A percentile compares a stretch with the other conserved stretches of the same genome.
Conservation (phyloP, 345 rosid species). For the Excoecaria agallocha region DNA sequence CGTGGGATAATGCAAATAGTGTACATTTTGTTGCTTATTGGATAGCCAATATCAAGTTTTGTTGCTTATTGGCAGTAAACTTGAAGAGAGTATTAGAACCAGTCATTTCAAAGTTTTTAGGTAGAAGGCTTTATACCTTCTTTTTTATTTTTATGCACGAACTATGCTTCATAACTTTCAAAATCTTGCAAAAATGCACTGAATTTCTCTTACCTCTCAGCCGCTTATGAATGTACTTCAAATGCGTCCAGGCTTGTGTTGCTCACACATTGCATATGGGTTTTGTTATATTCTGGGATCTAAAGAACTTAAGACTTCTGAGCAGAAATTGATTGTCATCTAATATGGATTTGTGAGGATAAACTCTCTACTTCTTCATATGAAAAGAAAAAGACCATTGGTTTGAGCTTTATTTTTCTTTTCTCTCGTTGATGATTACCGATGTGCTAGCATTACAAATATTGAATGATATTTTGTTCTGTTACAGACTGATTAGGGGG, state of each 20-base stretch:
- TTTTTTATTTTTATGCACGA: too few relatives aligned
- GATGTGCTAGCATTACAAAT: too few relatives aligned
- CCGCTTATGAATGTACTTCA: too few relatives aligned
- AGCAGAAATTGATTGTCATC: constrained; percentile 1
- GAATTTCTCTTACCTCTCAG: too few relatives aligned
- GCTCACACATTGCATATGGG: too few relatives aligned
- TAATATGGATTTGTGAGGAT: not conserved
- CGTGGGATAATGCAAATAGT: not conserved
- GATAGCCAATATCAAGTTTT: not conserved
- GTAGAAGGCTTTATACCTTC: not conserved
- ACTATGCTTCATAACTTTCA: too few relatives aligned
- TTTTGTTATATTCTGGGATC: not conserved
- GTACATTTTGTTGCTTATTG: not conserved
- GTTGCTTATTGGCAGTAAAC: not conserved
- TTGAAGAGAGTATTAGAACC: not conserved
- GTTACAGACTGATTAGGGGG: too few relatives aligned
- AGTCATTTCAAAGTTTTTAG: not conserved
- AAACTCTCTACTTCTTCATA: constrained; percentile 2
- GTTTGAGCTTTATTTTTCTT: not conserved
- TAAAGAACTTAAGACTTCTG: not conserved
- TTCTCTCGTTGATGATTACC: too few relatives aligned
- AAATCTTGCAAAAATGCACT: too few relatives aligned
- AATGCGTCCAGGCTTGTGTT: too few relatives aligned
- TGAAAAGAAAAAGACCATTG: not conserved
- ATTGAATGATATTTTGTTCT: too few relatives aligned